Evolutionary conservation across 805 yeast genomes (phyloP).

Genomic region (Metschnikowia sp.): DNA sequence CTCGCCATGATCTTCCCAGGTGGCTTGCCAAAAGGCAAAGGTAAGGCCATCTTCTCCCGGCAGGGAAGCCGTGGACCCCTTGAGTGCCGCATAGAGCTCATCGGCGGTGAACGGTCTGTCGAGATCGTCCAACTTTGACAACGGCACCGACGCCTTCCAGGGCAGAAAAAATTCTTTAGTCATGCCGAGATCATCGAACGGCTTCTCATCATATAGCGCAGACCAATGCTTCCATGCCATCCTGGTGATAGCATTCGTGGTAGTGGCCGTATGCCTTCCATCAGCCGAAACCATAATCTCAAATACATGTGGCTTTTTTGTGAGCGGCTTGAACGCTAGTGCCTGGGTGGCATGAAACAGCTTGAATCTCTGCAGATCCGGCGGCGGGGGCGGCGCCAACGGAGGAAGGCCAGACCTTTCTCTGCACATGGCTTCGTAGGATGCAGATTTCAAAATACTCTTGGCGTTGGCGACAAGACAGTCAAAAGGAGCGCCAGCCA

Average conservation of each 20-base stretch:
- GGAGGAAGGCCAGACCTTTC: neutral
- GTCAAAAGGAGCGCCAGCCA: neutral
- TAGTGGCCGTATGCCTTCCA: neutral
- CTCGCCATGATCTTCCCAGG: neutral
- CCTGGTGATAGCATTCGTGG: neutral
- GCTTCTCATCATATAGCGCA: too few species aligned
- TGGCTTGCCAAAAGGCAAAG: neutral
- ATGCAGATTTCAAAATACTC: neutral
- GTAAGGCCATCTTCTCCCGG: slow-evolving; percentile 3
- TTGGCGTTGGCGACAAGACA: neutral
- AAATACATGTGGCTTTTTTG: neutral
- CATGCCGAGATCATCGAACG: neutral
- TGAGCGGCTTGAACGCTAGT: neutral
- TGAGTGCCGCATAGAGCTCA: neutral
- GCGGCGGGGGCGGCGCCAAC: neutral
- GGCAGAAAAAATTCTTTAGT: neutral
- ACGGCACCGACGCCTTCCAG: neutral
- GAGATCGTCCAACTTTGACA: neutral
- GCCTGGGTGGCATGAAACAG: neutral
- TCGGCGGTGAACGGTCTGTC: slow-evolving; percentile 1
- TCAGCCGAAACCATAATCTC: neutral
- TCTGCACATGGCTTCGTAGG: neutral
- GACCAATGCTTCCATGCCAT: neutral
- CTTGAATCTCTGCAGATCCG: too few species aligned
- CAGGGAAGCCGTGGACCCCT: neutral